A percentile compares a stretch with the other conserved stretches of the same genome.
phyloP scores from a whole-genome alignment of 257 asterid genomes.

The Parsonsia alboflavescens region DNA sequence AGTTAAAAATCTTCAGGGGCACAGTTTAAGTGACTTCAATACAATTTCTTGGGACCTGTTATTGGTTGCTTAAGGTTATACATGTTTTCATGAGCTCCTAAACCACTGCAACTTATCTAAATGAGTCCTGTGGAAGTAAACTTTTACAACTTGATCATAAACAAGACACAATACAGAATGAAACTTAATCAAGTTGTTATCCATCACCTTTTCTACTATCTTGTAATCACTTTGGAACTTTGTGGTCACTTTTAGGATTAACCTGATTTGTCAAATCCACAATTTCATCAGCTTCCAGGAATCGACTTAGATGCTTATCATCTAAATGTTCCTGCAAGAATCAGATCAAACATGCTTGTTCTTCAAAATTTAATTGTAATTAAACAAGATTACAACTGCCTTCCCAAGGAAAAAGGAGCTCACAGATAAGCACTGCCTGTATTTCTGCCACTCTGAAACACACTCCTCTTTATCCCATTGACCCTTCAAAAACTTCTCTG shows the following conservation, averaged over 20 bases:
- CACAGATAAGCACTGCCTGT: conserved; percentile 80
- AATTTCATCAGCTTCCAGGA: conserved; percentile 67
- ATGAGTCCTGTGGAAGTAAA: not conserved
- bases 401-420: conserved; percentile 11
- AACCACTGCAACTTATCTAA: not conserved
- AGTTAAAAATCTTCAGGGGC: not conserved
- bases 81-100: not conserved
- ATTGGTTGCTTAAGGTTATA: not conserved
- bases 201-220: conserved; percentile 13
- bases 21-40: not conserved
- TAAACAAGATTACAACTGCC: not conserved
- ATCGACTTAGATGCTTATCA: conserved; percentile 75
- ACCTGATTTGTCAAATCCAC: conserved; percentile 38
- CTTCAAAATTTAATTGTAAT: not conserved
- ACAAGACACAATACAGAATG: not conserved
- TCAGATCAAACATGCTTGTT: not conserved
- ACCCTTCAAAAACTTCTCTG: conserved; percentile 86
- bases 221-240: conserved; percentile 29
- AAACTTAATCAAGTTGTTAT: not conserved
- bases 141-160: not conserved
- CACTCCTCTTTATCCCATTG: conserved; percentile 80
- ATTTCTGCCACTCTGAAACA: conserved; percentile 70
- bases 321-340: conserved; percentile 73
- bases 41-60: not conserved
- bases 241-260: conserved; percentile 25